Evolutionary conservation across 108 stramenopile species (phyloP).

Genomic region (Cyclostephanos tholiformis): DNA sequence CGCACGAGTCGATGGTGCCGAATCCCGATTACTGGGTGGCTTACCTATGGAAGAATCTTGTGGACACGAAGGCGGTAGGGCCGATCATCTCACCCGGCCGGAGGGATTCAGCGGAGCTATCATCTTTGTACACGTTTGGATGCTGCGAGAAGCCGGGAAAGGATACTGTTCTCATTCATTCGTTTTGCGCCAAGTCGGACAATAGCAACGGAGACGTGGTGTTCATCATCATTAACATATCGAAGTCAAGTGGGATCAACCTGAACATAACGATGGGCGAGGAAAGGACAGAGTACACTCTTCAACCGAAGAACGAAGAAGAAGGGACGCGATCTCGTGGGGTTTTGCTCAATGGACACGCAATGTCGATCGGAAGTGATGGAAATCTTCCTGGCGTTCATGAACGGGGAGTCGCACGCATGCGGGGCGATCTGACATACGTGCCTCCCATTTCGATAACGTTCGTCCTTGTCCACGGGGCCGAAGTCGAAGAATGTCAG

Average conservation of each 20-base stretch:
- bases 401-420: not conserved
- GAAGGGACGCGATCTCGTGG: constrained; percentile 11
- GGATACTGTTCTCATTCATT: constrained; percentile 36
- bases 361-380: constrained; percentile 9
- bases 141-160: constrained; percentile 32
- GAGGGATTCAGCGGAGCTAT: constrained; percentile 14
- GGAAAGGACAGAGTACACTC: constrained; percentile 15
- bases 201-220: constrained; percentile 25
- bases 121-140: constrained; percentile 23
- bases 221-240: constrained; percentile 44
- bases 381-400: constrained; percentile 11
- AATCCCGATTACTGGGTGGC: constrained; percentile 50
- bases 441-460: constrained; percentile 32
- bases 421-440: not conserved
- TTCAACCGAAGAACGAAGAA: constrained; percentile 16
- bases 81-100: constrained; percentile 31
- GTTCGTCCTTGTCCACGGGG: constrained; percentile 31
- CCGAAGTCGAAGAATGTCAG: constrained; percentile 15
- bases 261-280: constrained; percentile 31
- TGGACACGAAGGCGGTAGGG: constrained; percentile 29
- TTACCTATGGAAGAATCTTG: constrained; percentile 37
- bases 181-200: constrained; percentile 35
- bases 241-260: constrained; percentile 11
- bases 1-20: constrained; percentile 29
- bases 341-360: constrained; percentile 14